Conservation (phyloP, 805 yeast species). For the Candida boidinii region DNA sequence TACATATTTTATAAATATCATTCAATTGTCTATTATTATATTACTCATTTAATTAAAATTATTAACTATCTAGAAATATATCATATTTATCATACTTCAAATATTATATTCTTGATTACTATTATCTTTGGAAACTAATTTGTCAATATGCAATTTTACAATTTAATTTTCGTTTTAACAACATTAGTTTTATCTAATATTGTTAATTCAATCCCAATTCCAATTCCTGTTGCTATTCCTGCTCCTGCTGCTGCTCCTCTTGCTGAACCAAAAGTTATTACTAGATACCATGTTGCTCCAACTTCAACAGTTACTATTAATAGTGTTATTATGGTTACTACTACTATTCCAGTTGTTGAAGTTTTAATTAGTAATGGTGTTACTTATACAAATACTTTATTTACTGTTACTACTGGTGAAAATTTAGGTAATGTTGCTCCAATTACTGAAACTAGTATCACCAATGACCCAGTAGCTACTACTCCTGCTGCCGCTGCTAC, state of each 20-base stretch:
- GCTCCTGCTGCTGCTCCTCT: conserved; percentile 13
- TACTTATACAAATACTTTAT: conserved; percentile 39
- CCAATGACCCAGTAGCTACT: conserved; percentile 8
- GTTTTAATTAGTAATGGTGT: conserved; percentile 42
- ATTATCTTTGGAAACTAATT: too few relatives aligned
- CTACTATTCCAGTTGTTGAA: conserved; percentile 44
- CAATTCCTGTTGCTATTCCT: conserved; percentile 8
- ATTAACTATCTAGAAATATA: too few relatives aligned
- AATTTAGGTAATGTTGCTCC: conserved; percentile 7
- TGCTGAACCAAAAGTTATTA: conserved; percentile 16
- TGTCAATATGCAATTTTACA: too few relatives aligned
- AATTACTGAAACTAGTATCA: conserved; percentile 10
- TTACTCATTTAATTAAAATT: too few relatives aligned
- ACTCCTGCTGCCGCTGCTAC: conserved; percentile 11
- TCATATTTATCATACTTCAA: too few relatives aligned
- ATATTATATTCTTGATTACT: too few relatives aligned
- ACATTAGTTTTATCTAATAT: conserved; percentile 3
- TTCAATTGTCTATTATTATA: too few relatives aligned
- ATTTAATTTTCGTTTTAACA: too few relatives aligned
- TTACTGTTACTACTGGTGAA: conserved; percentile 27
- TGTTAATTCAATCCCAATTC: background rate
- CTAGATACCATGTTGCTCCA: conserved; percentile 22
- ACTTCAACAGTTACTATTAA: conserved; percentile 23
- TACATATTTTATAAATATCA: background rate
- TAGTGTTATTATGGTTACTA: conserved; percentile 35